Evolutionary conservation across 805 yeast genomes (phyloP).

Genomic region (Tanozyma kutaoensis): DNA sequence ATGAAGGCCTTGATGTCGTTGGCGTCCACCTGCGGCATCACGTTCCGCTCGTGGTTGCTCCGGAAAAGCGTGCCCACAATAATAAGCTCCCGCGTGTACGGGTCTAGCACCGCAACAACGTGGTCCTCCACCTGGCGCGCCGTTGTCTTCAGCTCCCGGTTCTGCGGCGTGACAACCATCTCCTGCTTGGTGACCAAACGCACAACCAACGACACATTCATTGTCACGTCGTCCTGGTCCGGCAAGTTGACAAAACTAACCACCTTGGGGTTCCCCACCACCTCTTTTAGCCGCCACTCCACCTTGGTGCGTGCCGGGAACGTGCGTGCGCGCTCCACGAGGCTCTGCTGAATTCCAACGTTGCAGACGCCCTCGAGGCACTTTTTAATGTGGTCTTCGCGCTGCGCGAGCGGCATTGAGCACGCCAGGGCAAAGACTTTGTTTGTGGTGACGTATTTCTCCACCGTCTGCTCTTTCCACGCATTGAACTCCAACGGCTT

Average conservation of each 20-base stretch:
- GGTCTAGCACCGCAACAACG: slow-evolving; percentile 25
- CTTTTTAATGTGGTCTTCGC: slow-evolving; percentile 30
- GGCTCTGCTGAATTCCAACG: slow-evolving; percentile 15
- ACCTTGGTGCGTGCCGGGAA: slow-evolving; percentile 46
- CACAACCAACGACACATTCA: slow-evolving; percentile 25
- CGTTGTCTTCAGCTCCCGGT: slow-evolving; percentile 8
- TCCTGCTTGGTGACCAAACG: slow-evolving; percentile 24
- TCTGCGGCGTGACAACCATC: slow-evolving; percentile 12
- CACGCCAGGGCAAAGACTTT: slow-evolving; percentile 58
- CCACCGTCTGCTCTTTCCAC: slow-evolving; percentile 83
- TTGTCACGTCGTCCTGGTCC: slow-evolving; percentile 23
- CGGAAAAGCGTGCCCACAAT: slow-evolving; percentile 29
- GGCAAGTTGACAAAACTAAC: slow-evolving; percentile 58
- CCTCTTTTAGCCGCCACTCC: slow-evolving; percentile 67
- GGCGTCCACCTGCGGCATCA: slow-evolving; percentile 26
- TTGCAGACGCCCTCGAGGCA: slow-evolving; percentile 24
- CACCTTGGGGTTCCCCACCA: slow-evolving; percentile 61
- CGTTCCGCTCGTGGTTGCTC: slow-evolving; percentile 20
- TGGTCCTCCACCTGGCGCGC: slow-evolving; percentile 21
- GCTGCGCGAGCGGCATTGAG: slow-evolving; percentile 12
- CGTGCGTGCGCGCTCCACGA: slow-evolving; percentile 18
- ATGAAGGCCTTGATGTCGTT: too few species aligned
- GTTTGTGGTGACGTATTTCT: slow-evolving; percentile 64
- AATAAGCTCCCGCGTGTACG: slow-evolving; percentile 21
- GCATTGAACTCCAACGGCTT: slow-evolving; percentile 45